Evolutionary conservation across 441 rosid species (phyloP).

Genomic region (Corymbia calophylla): DNA sequence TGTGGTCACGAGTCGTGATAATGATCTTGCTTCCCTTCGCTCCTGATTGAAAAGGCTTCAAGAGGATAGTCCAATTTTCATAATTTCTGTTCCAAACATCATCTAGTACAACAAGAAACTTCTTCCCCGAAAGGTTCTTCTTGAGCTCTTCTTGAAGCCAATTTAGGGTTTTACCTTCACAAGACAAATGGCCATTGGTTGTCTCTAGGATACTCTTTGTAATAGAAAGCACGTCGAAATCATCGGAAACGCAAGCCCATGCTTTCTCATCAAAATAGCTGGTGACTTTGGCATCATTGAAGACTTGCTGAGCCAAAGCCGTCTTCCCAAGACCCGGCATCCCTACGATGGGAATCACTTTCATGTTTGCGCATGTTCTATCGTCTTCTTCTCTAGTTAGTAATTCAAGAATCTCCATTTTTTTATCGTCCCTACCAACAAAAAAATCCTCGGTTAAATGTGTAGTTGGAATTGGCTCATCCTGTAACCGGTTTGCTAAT

Average conservation of each 20-base stretch:
- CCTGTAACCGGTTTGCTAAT: fast-evolving
- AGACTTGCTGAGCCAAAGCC: not conserved
- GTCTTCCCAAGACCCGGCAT: not conserved
- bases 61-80: fast-evolving
- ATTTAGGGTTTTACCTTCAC: not conserved
- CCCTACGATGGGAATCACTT: not conserved
- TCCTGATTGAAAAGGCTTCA: not conserved
- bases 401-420: not conserved
- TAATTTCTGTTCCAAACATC: not conserved
- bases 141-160: not conserved
- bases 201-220: not conserved
- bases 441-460: fast-evolving
- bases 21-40: not conserved
- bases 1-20: fast-evolving
- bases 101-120: not conserved
- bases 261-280: fast-evolving
- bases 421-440: not conserved
- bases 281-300: fast-evolving
- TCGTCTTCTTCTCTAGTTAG: not conserved
- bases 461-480: not conserved
- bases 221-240: fast-evolving
- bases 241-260: not conserved
- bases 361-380: fast-evolving
- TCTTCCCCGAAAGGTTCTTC: fast-evolving
- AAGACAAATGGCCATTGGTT: fast-evolving